Percentiles rank a stretch among this genome's conserved stretches.
phyloP scores from a whole-genome alignment of 2,329 filamentous ascomycete genomes.

The Saccharata proteae region DNA sequence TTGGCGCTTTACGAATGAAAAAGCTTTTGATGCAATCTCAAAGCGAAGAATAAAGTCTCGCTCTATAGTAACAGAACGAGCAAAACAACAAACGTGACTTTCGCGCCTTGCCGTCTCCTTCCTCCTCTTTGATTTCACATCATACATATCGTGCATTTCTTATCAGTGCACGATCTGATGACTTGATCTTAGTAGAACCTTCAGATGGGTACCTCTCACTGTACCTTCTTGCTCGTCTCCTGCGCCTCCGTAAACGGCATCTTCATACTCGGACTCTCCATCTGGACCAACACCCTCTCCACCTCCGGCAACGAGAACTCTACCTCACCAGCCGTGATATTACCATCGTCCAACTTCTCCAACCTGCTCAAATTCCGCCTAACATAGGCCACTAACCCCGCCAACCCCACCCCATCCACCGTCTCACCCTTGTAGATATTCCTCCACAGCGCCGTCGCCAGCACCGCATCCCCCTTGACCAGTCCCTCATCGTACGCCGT shows the following conservation, averaged over 20 bases:
- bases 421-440: conserved; percentile 74
- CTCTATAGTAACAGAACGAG: too few relatives aligned
- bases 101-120: too few relatives aligned
- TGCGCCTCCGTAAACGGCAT: conserved; percentile 1
- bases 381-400: conserved; percentile 52
- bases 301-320: neutral
- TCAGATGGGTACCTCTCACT: neutral
- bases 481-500: conserved; percentile 77
- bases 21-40: too few relatives aligned
- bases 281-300: neutral
- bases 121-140: too few relatives aligned
- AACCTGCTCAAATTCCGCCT: conserved; percentile 44
- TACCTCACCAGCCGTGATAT: conserved; percentile 30
- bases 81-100: too few relatives aligned
- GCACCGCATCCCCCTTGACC: conserved; percentile 61
- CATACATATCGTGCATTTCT: too few relatives aligned
- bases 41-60: too few relatives aligned
- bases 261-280: conserved; percentile 3
- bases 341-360: conserved; percentile 41
- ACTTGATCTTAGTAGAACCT: neutral
- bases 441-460: conserved; percentile 79
- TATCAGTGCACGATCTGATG: too few relatives aligned
- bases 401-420: conserved; percentile 49
- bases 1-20: too few relatives aligned
- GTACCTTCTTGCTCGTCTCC: neutral